phyloP scores from a whole-genome alignment of 2,329 filamentous ascomycete genomes.

The Botrytis tulipae region DNA sequence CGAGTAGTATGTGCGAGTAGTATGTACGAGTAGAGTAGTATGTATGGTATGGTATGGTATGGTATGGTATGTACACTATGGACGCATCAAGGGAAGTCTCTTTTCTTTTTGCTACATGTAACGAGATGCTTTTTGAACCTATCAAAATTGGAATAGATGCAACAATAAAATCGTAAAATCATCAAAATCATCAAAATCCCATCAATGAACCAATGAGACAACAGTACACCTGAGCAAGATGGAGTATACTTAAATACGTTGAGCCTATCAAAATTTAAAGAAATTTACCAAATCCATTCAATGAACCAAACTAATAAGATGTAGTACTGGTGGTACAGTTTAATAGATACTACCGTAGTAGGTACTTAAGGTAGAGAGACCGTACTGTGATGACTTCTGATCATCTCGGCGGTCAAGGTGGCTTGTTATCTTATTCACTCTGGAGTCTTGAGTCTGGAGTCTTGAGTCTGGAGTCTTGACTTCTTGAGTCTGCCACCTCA shows the following conservation, averaged over 20 bases:
- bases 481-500: not conserved
- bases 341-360: too few relatives aligned
- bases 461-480: not conserved
- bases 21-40: too few relatives aligned
- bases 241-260: not conserved
- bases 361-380: not conserved
- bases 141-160: not conserved
- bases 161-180: not conserved
- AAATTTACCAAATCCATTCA: not conserved
- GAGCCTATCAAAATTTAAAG: not conserved
- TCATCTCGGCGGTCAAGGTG: constrained; percentile 1
- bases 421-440: not conserved
- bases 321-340: not conserved
- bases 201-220: not conserved
- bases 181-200: not conserved
- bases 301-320: not conserved
- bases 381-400: not conserved
- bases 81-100: not conserved
- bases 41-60: too few relatives aligned
- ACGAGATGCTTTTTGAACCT: not conserved
- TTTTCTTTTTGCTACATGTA: not conserved
- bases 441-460: not conserved
- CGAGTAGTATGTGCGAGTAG: not conserved
- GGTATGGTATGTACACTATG: not conserved
- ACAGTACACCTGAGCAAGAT: not conserved